phyloP scores from a whole-genome alignment of 371 early-diverging fungal genomes.

The Neoconidiobolus thromboides region DNA sequence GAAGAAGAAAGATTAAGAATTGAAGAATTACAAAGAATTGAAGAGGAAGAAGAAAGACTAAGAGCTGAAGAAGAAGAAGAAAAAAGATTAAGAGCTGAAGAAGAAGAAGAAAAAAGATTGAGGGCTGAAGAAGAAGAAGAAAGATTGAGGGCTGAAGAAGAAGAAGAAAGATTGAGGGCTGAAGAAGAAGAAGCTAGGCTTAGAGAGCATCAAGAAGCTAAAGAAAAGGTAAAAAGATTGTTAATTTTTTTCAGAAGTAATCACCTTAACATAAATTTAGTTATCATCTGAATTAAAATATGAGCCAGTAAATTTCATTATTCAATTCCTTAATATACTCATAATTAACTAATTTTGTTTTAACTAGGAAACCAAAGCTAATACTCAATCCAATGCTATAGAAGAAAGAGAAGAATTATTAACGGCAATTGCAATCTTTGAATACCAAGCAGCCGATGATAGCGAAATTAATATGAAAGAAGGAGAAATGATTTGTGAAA shows the following conservation, averaged over 20 bases:
- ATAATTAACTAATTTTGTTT: not conserved
- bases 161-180: not conserved
- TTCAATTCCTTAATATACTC: too few relatives aligned
- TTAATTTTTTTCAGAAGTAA: too few relatives aligned
- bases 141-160: not conserved
- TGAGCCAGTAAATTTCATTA: too few relatives aligned
- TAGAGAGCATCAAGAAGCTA: constrained; percentile 3
- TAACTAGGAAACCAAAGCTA: not conserved
- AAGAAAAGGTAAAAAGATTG: constrained; percentile 10
- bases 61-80: not conserved
- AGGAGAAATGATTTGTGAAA: constrained; percentile 50
- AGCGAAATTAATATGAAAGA: constrained; percentile 48
- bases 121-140: too few relatives aligned
- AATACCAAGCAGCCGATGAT: constrained; percentile 35
- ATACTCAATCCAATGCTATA: too few relatives aligned
- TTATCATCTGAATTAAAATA: too few relatives aligned
- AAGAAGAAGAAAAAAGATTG: too few relatives aligned
- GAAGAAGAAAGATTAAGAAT: too few relatives aligned
- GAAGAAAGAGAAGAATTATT: not conserved
- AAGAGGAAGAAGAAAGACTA: too few relatives aligned
- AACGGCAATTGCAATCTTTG: constrained; percentile 27
- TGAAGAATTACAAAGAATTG: too few relatives aligned
- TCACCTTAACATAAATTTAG: too few relatives aligned
- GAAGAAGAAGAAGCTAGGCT: not conserved
- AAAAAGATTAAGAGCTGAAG: not conserved